phyloP scores from a whole-genome alignment of 805 yeast genomes.

The Nakazawaea ishiwadae region DNA sequence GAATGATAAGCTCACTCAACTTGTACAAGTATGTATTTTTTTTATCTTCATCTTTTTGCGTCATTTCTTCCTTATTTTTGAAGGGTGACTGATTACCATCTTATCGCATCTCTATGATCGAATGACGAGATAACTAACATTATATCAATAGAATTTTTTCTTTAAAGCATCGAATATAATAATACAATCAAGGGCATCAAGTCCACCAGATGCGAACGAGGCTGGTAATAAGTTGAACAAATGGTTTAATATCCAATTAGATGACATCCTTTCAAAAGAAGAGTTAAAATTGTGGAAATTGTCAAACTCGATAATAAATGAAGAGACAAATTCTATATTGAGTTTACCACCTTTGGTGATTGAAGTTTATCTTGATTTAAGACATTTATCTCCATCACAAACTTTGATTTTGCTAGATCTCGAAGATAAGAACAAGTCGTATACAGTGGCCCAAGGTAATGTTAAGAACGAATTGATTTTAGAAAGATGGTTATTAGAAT shows the following conservation, averaged over 20 bases:
- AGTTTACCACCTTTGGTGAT: slow-evolving; percentile 77
- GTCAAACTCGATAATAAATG: slow-evolving; percentile 14
- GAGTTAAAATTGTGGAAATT: slow-evolving; percentile 60
- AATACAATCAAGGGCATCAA: slow-evolving; percentile 37
- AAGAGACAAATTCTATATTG: slow-evolving; percentile 28
- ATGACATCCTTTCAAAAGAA: slow-evolving; percentile 37
- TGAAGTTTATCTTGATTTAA: slow-evolving; percentile 73
- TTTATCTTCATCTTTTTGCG: not conserved
- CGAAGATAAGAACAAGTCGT: slow-evolving; percentile 43
- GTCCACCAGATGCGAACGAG: slow-evolving; percentile 21
- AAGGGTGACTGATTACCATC: no score
- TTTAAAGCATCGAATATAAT: slow-evolving; percentile 57
- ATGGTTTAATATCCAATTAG: slow-evolving; percentile 60
- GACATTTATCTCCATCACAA: slow-evolving; percentile 51
- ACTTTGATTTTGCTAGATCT: slow-evolving; percentile 53
- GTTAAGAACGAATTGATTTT: slow-evolving; percentile 81
- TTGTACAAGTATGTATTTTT: slow-evolving; percentile 18
- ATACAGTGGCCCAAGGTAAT: slow-evolving; percentile 56
- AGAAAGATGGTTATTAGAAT: slow-evolving; percentile 90
- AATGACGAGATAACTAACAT: not conserved
- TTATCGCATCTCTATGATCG: no score
- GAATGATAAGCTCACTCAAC: slow-evolving; percentile 27
- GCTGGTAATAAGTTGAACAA: slow-evolving; percentile 47
- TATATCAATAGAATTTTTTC: slow-evolving; percentile 51
- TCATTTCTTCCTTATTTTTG: no score